Evolutionary conservation across 1,139 yeast genomes (phyloP).

Genomic region (Yamadazyma triangularis): DNA sequence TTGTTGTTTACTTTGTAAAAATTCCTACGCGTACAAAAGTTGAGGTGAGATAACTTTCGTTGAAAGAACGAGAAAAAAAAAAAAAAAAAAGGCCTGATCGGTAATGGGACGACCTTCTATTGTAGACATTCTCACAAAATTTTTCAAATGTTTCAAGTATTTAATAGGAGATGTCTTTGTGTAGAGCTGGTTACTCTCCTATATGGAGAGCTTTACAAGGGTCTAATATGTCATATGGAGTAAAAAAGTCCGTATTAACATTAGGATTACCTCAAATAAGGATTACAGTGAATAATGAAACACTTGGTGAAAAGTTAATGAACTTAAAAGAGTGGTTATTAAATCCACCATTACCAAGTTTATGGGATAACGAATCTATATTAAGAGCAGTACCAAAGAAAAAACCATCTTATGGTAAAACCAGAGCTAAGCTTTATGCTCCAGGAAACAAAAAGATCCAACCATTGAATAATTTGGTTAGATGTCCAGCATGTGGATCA

Average conservation of each 20-base stretch:
- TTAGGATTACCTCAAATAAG: background rate
- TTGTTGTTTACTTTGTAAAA: too few species aligned
- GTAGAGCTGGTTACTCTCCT: too few species aligned
- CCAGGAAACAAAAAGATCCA: conserved; percentile 81
- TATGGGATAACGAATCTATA: conserved; percentile 41
- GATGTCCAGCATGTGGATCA: conserved; percentile 96
- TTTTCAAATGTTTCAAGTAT: too few species aligned
- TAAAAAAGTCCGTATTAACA: background rate
- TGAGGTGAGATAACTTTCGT: too few species aligned
- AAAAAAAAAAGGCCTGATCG: too few species aligned
- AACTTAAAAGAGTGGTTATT: background rate
- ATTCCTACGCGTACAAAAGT: too few species aligned
- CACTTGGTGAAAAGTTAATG: background rate
- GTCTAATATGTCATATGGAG: too few species aligned
- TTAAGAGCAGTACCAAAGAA: conserved; percentile 90
- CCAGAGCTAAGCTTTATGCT: conserved; percentile 75
- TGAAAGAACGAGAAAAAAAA: too few species aligned
- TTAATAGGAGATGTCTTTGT: too few species aligned
- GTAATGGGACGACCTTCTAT: too few species aligned
- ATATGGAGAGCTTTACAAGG: too few species aligned
- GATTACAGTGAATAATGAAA: background rate
- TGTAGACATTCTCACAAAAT: too few species aligned
- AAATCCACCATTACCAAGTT: conserved; percentile 15
- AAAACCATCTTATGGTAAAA: conserved; percentile 81
- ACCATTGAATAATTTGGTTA: conserved; percentile 68